Evolutionary conservation across 2,329 filamentous ascomycete genomes (phyloP).

Genomic region (Epichloe sylvatica): DNA sequence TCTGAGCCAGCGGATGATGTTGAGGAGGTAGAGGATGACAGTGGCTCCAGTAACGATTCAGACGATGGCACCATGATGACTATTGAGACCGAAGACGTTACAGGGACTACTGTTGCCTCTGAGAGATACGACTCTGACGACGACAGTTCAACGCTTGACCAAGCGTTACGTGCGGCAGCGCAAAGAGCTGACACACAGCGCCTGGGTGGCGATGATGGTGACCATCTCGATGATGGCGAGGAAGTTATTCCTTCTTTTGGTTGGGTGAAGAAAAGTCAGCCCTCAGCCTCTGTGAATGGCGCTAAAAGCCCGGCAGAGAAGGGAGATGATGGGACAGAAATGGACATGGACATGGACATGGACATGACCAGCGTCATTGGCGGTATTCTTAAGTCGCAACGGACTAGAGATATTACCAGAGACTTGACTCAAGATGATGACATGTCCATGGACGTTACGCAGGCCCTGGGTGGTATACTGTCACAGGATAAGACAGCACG

Average conservation of each 20-base stretch:
- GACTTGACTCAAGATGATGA: conserved; percentile 40
- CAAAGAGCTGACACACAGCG: conserved; percentile 60
- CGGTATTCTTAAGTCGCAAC: conserved; percentile 33
- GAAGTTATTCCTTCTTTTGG: conserved; percentile 66
- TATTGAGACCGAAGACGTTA: conserved; percentile 65
- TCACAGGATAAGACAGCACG: conserved; percentile 20
- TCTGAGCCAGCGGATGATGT: conserved; percentile 42
- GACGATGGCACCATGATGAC: conserved; percentile 72
- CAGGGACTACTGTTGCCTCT: conserved; percentile 52
- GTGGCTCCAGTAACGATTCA: conserved; percentile 42
- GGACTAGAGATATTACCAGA: conserved; percentile 27
- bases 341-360: conserved; percentile 29
- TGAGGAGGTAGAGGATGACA: conserved; percentile 38
- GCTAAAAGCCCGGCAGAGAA: conserved; percentile 17
- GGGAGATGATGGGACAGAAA: conserved; percentile 21
- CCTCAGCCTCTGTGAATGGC: background rate
- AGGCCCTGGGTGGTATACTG: conserved; percentile 67
- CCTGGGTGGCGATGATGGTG: conserved; percentile 34
- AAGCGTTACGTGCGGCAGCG: conserved; percentile 62
- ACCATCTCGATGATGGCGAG: conserved; percentile 48
- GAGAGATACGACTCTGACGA: conserved; percentile 45
- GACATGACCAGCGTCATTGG: conserved; percentile 43
- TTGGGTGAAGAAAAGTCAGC: conserved; percentile 47
- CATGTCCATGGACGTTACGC: conserved; percentile 90
- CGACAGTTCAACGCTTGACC: conserved; percentile 62